Base-by-base conservation (phyloP, 257 asterid species). In the Forsythia suspensa region DNA sequence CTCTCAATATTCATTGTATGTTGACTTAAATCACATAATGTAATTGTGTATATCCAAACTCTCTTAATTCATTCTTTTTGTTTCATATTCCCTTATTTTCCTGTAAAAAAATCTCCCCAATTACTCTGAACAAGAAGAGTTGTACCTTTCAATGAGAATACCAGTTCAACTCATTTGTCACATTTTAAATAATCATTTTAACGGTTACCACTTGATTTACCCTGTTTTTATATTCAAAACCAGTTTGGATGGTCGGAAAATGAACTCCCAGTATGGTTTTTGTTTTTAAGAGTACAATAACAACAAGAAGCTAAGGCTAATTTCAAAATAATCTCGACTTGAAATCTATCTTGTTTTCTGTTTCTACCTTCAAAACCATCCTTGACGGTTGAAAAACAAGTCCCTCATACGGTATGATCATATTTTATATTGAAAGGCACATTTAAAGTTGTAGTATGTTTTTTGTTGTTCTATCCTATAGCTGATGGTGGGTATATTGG, bases 111-210 rank as follows among this genome's bases (percentile, higher is more conserved):
- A 20, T 18, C 70, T 69, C 71, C 71, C 70, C 16, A 10, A 34
- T 68, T 77, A 29, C 34, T 72, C 76, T 70, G 75, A 77, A 36
- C 36, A 12, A 51, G 13, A 4, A 16, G 68, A 70, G 15, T 20
- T 77, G 63, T 78, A 55, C 36, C 69, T 71, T 57, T 51, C 66
- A 72, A 18, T 46, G 29, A 57, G 12, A 57, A 6, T 20, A 57
- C 66, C 13, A 57, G 2, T 21, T 57, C 67, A 57, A 57, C 67
- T 20, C 8, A 1, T 57, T 20, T 20, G 66, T 57, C 29, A 20
- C 29, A 18, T 57, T 18, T 59, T 59, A 59, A n/a, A 59, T 3
- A n/a, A 59, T 21, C 34, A n/a, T 59, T 59, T 59, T 12, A 59
- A 48, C 4, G 36, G n/a, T 59, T n/a, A 20, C n/a, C 24, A 59